Base-by-base conservation (phyloP, 805 yeast genomes). In the Debaryomyces maramus region DNA sequence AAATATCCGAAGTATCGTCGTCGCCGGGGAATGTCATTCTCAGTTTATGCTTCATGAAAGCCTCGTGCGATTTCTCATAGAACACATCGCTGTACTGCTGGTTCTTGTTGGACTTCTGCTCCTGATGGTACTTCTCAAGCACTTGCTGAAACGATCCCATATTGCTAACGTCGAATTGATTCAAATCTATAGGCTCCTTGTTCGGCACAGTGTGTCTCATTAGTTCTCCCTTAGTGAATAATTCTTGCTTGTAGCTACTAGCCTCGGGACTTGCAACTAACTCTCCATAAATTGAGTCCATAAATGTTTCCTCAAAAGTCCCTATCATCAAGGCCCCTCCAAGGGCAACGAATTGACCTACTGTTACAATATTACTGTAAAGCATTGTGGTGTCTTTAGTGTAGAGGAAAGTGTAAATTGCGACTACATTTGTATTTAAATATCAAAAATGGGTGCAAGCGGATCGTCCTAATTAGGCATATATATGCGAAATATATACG, bases 1-100 rank as follows among this genome's bases (percentile, higher is more conserved):
- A 31, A 11, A 60, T 47, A 35, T 67, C 73, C 2, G 53, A 42
- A 5, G 70, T 62, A 28, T 64, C 67, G 40, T 68, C 72, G 30
- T 60, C 61, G 24, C 50, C 45, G 1, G 75, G 73, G 5, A 61
- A 50, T 4, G 49, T 48, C 28, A 62, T 29, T 30, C 56, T 54
- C 11, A 55, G 41, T 21, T 52, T 43, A 29, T 41, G 37, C 16
- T 32, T 38, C 31, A 11, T 20, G 26, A 21, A 45, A 8, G 40
- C 38, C 22, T 40, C 32, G 23, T 47, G 45, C 4, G 49, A 39
- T 23, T 39, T 33, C 7, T 20, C 29, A 21, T 33, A 33, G 19
- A 13, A 33, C 6, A 13, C 11, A 18, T 38, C 35, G 22, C 14
- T 31, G 32, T 19, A 8, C 14, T 20, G 42, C 34, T 14, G 29